phyloP scores from a whole-genome alignment of 1,284 basidiomycete species.

The Ceratobasidium sp. region DNA sequence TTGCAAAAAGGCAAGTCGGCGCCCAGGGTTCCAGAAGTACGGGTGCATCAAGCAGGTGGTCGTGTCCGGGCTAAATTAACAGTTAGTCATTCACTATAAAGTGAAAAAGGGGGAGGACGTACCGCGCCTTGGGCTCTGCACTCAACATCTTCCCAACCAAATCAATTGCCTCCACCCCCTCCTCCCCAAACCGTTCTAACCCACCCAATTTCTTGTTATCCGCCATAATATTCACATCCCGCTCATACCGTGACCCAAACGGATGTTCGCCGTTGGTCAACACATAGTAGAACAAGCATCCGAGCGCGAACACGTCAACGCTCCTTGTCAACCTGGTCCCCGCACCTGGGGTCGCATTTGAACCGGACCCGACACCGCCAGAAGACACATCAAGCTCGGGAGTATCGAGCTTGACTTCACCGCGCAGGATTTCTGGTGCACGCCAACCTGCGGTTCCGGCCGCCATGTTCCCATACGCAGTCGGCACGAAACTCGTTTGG shows the following conservation, averaged over 20 bases:
- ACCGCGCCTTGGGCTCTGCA: constrained; percentile 78
- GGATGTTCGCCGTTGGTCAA: constrained; percentile 90
- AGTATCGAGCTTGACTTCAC: constrained; percentile 90
- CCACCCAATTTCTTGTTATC: constrained; percentile 75
- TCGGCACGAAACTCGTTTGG: constrained; percentile 91
- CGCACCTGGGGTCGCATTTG: neutral
- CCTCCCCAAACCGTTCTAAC: constrained; percentile 86
- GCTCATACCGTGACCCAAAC: constrained; percentile 88
- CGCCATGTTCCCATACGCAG: constrained; percentile 61
- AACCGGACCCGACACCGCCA: constrained; percentile 37
- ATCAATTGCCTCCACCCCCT: constrained; percentile 85
- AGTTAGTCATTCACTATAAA: too few species aligned
- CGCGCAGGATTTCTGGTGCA: constrained; percentile 90
- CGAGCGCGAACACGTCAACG: constrained; percentile 93
- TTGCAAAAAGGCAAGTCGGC: constrained; percentile 91
- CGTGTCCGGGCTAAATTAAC: constrained; percentile 82
- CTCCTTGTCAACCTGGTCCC: constrained; percentile 85
- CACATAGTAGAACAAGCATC: constrained; percentile 93
- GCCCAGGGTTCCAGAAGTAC: constrained; percentile 94
- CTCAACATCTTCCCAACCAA: constrained; percentile 82
- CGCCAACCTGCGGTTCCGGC: constrained; percentile 95
- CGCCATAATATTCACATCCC: constrained; percentile 92
- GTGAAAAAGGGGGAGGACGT: constrained; percentile 51
- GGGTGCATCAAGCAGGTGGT: constrained; percentile 88
- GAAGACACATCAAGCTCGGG: constrained; percentile 61